phyloP scores from a whole-genome alignment of 2,329 filamentous ascomycete genomes.

The Neopestalotiopsis sp. region DNA sequence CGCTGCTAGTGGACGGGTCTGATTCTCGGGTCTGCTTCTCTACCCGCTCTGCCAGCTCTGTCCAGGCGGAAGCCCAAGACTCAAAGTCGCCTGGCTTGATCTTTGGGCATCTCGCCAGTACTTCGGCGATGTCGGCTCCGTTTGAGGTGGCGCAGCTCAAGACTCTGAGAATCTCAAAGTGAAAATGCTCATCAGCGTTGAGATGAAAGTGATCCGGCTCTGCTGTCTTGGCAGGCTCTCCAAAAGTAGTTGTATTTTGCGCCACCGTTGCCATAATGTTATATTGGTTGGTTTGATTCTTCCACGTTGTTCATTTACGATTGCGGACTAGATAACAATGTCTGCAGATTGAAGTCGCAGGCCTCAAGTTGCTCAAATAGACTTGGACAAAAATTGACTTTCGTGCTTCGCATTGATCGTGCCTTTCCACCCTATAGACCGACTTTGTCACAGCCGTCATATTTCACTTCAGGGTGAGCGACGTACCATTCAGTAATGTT shows the following conservation, averaged over 20 bases:
- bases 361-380: no score
- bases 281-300: not conserved
- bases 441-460: not conserved
- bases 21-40: not conserved
- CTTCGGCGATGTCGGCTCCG: constrained; percentile 32
- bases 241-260: not conserved
- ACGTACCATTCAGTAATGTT: not conserved
- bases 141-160: constrained; percentile 25
- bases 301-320: no score
- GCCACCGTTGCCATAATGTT: not conserved
- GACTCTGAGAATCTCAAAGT: constrained; percentile 29
- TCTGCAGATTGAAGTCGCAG: no score
- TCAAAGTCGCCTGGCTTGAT: not conserved
- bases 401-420: no score
- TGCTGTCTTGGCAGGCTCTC: not conserved
- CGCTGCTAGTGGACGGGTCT: not conserved
- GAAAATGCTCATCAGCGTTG: constrained; percentile 24
- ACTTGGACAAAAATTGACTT: no score
- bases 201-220: not conserved
- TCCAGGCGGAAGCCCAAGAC: not conserved
- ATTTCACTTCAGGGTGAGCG: not conserved
- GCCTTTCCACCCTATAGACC: no score
- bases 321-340: no score
- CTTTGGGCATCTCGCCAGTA: constrained; percentile 27
- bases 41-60: not conserved